Base-by-base conservation (phyloP, 768 basidiomycete genomes). In the Termitomyces eurrhizus region DNA sequence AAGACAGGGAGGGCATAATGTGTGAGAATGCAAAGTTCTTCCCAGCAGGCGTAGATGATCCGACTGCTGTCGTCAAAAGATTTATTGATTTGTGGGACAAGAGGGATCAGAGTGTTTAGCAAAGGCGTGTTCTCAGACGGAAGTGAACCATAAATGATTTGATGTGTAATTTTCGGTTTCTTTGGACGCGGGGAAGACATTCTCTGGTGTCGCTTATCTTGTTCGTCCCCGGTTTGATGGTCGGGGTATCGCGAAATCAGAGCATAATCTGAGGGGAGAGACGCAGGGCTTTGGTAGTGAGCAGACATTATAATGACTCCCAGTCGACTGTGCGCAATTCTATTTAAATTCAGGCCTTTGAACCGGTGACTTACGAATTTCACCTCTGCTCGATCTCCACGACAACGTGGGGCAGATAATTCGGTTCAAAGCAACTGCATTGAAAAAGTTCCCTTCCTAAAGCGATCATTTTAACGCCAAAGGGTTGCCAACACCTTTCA, bases 1-100 rank as follows among this genome's bases (percentile, higher is more conserved):
- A 88, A 86, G 37, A 92, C 83, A 5, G 90, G 90, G 18, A 89
- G 68, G 3, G 89, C 82, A 69, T 89, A 93, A 68, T 78, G 78
- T 3, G 78, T 58, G 18, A 92, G 77, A 44, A 87, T 83, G 2
- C 71, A 66, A 0, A 85, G 67, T 65, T 93, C 91, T 58, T 90
- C 83, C 67, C 78, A 77, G 60, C 84, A 79, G 67, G 80, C 73
- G 4, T 55, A 29, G 26, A 65, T 55, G 9, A 62, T 64, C 35
- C 71, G 74, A 3, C 73, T 55, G 14, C 71, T 65, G 35, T 74
- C 72, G 18, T 66, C 55, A 67, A 13, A 37, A 65, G 64, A 78
- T 80, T 89, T 86, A 35, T 81, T 77, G 24, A 87, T 82, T n/a
- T 80, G 78, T 8, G 85, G 83, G 2, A 85, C 79, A 1, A 79